Evolutionary conservation across 441 rosid genomes (phyloP).

Genomic region (Cnidoscolus chayamansa): DNA sequence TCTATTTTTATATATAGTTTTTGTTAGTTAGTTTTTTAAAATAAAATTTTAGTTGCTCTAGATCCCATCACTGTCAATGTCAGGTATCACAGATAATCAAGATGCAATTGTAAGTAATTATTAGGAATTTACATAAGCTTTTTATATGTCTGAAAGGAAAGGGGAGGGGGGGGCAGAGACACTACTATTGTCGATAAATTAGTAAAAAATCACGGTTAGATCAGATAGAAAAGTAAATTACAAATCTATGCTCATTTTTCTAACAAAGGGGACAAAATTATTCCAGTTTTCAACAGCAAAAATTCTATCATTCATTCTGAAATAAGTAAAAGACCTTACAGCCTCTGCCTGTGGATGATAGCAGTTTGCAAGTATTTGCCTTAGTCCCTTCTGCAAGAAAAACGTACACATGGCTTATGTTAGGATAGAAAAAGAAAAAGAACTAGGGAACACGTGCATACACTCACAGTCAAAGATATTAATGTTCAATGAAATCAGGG

Average conservation of each 20-base stretch:
- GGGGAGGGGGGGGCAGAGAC: too few species aligned
- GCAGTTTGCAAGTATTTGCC: slow-evolving; percentile 56
- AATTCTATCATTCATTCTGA: slow-evolving; percentile 56
- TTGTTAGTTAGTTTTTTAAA: neutral
- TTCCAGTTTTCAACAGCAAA: slow-evolving; percentile 68
- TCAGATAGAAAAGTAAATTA: slow-evolving; percentile 25
- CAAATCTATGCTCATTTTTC: slow-evolving; percentile 57
- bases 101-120: neutral
- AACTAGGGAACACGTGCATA: neutral
- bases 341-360: slow-evolving; percentile 50
- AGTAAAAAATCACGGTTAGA: slow-evolving; percentile 29
- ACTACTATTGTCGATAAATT: slow-evolving; percentile 12
- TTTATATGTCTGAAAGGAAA: too few species aligned
- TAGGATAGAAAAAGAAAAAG: neutral
- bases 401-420: slow-evolving; percentile 5
- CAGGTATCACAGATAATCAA: slow-evolving; percentile 4
- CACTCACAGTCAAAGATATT: neutral
- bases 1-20: neutral
- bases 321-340: slow-evolving; percentile 64
- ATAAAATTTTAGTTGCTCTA: slow-evolving; percentile 8
- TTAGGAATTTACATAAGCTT: slow-evolving; percentile 13
- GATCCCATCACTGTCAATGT: neutral
- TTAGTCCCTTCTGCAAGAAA: slow-evolving; percentile 49
- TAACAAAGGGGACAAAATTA: slow-evolving; percentile 64
- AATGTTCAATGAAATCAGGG: neutral